phyloP scores from a whole-genome alignment of 2,329 filamentous ascomycete species.

The Fusarium pseudonygamai region DNA sequence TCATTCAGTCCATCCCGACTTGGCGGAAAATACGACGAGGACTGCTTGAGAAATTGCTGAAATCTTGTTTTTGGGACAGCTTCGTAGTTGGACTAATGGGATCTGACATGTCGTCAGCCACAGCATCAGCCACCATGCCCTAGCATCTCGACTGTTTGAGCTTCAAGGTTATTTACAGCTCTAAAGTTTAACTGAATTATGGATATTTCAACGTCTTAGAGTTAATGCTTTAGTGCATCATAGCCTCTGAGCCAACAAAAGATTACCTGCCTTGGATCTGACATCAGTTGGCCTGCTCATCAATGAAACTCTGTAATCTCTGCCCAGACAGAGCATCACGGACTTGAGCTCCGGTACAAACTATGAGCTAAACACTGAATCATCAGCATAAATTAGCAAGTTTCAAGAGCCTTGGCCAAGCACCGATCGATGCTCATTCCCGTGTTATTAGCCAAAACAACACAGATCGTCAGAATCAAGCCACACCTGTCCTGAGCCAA shows the following conservation, averaged over 20 bases:
- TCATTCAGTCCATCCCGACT: neutral
- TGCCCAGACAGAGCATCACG: neutral
- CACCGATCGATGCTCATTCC: conserved; percentile 1
- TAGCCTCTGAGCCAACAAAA: neutral
- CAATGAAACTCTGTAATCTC: neutral
- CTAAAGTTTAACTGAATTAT: conserved; percentile 6
- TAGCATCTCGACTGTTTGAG: neutral
- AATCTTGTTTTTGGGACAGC: neutral
- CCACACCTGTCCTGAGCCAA: conserved; percentile 29
- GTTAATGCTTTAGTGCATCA: neutral
- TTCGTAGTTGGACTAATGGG: neutral
- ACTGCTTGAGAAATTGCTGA: neutral
- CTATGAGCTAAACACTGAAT: conserved; percentile 11
- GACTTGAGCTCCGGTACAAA: neutral
- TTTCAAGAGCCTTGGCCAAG: neutral
- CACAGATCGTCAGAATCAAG: conserved; percentile 7
- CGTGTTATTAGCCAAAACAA: neutral
- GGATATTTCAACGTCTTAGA: neutral
- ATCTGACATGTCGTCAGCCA: conserved; percentile 1
- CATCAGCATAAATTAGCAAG: conserved; percentile 4
- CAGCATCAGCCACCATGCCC: neutral
- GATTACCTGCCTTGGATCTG: neutral
- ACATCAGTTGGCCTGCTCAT: neutral
- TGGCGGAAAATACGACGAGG: neutral
- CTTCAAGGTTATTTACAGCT: conserved; percentile 9